Evolutionary conservation across 805 yeast species (phyloP).

Genomic region (Wickerhamiella lipophila): DNA sequence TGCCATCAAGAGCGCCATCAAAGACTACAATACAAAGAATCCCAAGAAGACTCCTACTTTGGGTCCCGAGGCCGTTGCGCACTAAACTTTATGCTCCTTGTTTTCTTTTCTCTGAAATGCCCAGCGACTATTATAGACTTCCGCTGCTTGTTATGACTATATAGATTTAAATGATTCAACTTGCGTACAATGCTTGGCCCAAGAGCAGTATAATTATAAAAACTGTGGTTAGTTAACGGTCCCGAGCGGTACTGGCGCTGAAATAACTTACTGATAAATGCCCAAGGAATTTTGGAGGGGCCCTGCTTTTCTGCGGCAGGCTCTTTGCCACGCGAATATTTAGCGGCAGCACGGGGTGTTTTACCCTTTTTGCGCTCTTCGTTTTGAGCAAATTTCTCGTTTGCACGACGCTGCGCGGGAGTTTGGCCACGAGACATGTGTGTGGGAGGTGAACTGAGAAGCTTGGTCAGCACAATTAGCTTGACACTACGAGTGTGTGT

Average conservation of each 20-base stretch:
- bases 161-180: not conserved
- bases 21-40: constrained; percentile 84
- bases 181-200: constrained; percentile 10
- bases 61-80: constrained; percentile 49
- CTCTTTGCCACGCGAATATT: constrained; percentile 7
- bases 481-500: too few relatives aligned
- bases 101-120: too few relatives aligned
- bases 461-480: not conserved
- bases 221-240: not conserved
- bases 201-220: constrained; percentile 4
- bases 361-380: constrained; percentile 67
- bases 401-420: constrained; percentile 79
- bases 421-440: constrained; percentile 39
- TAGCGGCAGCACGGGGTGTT: constrained; percentile 27
- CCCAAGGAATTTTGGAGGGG: not conserved
- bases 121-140: not conserved
- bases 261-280: constrained; percentile 3
- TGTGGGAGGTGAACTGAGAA: not conserved
- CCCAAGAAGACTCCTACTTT: constrained; percentile 40
- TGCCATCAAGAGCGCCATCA: constrained; percentile 93
- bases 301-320: not conserved
- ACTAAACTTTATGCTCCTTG: too few relatives aligned
- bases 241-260: not conserved
- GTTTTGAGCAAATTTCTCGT: constrained; percentile 63
- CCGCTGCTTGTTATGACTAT: not conserved